Conservation (phyloP, 2,329 filamentous ascomycete genomes). For the Aspergillus caelatus region DNA sequence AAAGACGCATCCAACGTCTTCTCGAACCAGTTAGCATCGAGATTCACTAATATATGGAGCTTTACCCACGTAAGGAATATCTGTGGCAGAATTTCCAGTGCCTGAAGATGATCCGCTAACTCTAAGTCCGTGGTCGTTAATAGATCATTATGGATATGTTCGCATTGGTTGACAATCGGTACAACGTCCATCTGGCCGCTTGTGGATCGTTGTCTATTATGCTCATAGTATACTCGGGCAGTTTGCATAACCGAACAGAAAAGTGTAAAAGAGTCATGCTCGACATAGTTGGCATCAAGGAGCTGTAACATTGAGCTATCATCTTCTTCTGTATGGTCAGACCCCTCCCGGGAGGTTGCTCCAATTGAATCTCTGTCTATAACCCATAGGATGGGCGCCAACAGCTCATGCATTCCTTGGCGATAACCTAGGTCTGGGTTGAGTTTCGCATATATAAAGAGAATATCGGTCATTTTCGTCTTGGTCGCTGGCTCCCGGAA, state of each 20-base stretch:
- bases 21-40: slow-evolving; percentile 15
- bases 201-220: slow-evolving; percentile 52
- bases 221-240: slow-evolving; percentile 84
- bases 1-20: slow-evolving; percentile 81
- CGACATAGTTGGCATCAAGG: slow-evolving; percentile 73
- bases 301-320: slow-evolving; percentile 64
- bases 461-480: slow-evolving; percentile 77
- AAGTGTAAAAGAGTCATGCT: slow-evolving; percentile 87
- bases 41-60: not conserved
- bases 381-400: slow-evolving; percentile 86
- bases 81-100: slow-evolving; percentile 89
- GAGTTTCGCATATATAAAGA: slow-evolving; percentile 94
- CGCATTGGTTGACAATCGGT: slow-evolving; percentile 82
- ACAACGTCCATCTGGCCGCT: slow-evolving; percentile 56
- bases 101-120: slow-evolving; percentile 75
- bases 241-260: slow-evolving; percentile 87
- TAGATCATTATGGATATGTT: slow-evolving; percentile 81
- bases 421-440: slow-evolving; percentile 86
- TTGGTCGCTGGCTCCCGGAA: slow-evolving; percentile 83
- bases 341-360: slow-evolving; percentile 37
- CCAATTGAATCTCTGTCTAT: slow-evolving; percentile 80
- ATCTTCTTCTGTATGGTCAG: slow-evolving; percentile 33
- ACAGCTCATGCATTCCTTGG: slow-evolving; percentile 97
- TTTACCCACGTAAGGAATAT: slow-evolving; percentile 83
- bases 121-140: slow-evolving; percentile 80